phyloP scores from a whole-genome alignment of 1,284 basidiomycete genomes.

The Sanguinoderma infundibulare region DNA sequence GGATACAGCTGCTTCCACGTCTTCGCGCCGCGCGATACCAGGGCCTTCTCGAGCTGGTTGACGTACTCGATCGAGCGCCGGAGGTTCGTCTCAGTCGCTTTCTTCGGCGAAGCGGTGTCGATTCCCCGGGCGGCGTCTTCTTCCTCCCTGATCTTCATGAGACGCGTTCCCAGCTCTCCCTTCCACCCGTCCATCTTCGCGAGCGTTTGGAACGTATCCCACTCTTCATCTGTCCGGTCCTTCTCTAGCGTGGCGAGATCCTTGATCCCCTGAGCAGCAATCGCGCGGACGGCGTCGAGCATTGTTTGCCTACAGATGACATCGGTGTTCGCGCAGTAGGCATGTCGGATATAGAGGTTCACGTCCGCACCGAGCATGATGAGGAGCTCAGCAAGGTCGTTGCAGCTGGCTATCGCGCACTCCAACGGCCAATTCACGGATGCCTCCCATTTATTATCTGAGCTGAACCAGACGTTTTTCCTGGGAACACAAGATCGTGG shows the following conservation, averaged over 20 bases:
- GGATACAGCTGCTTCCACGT: slow-evolving; percentile 47
- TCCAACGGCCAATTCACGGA: slow-evolving; percentile 44
- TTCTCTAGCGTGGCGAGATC: slow-evolving; percentile 20
- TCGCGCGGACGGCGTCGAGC: slow-evolving; percentile 47
- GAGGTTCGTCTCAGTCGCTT: slow-evolving; percentile 15
- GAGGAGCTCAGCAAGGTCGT: slow-evolving; percentile 49
- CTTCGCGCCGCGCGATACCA: slow-evolving; percentile 40
- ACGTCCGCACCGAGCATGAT: slow-evolving; percentile 46
- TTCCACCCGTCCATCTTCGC: slow-evolving; percentile 20
- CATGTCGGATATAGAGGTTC: slow-evolving; percentile 32
- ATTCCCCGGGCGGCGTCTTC: not conserved
- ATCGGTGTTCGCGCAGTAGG: not conserved
- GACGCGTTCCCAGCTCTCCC: slow-evolving; percentile 5
- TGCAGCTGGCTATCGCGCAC: slow-evolving; percentile 41
- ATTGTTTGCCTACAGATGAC: slow-evolving; percentile 33
- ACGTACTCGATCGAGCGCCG: slow-evolving; percentile 40
- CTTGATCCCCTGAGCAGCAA: slow-evolving; percentile 31
- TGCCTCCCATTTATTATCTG: slow-evolving; percentile 5
- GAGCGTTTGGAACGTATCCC: slow-evolving; percentile 5
- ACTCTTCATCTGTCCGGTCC: not conserved
- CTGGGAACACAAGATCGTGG: no score
- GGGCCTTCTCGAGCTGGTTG: slow-evolving; percentile 38
- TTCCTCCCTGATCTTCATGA: slow-evolving; percentile 5
- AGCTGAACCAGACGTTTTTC: not conserved
- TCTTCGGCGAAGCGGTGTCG: slow-evolving; percentile 3